These are phyloP conservation scores for Cardamine resedifolia DNA, from an alignment of 345 rosid genomes.

Conservation along the genomic window DNA sequence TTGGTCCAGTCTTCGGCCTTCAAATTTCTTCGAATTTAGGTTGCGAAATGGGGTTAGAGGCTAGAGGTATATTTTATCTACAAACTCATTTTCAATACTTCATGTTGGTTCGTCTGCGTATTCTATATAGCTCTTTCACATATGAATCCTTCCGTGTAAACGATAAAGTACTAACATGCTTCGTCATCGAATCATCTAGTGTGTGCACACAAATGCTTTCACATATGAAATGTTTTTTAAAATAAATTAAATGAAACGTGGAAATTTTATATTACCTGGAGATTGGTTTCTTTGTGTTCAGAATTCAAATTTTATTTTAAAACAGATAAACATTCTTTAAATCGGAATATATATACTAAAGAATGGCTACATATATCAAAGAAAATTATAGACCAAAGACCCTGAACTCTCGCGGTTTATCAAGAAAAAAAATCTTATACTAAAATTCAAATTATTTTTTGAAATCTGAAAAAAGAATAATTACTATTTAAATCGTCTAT, in stretches of 20 bases:
- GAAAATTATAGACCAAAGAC: too few relatives aligned
- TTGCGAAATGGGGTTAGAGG: neutral
- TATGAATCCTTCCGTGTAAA: neutral
- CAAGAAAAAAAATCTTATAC: too few relatives aligned
- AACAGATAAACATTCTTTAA: too few relatives aligned
- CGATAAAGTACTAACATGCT: neutral
- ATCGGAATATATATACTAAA: too few relatives aligned
- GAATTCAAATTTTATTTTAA: too few relatives aligned
- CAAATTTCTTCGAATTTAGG: neutral
- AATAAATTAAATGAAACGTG: too few relatives aligned
- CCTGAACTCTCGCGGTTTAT: too few relatives aligned
- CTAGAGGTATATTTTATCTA: neutral
- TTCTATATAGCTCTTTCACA: neutral
- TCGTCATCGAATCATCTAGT: neutral
- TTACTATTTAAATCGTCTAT: neutral
- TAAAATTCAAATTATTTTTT: neutral
- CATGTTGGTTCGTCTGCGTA: neutral
- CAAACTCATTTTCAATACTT: neutral
- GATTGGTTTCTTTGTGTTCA: too few relatives aligned
- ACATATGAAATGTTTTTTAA: too few relatives aligned
- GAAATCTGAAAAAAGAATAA: neutral
- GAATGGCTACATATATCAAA: too few relatives aligned
- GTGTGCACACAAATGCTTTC: too few relatives aligned
- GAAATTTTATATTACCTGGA: too few relatives aligned
- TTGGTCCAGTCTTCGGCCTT: neutral